Evolutionary conservation across 371 early-diverging fungal genomes (phyloP).

Genomic region (Apophysomyces elegans): DNA sequence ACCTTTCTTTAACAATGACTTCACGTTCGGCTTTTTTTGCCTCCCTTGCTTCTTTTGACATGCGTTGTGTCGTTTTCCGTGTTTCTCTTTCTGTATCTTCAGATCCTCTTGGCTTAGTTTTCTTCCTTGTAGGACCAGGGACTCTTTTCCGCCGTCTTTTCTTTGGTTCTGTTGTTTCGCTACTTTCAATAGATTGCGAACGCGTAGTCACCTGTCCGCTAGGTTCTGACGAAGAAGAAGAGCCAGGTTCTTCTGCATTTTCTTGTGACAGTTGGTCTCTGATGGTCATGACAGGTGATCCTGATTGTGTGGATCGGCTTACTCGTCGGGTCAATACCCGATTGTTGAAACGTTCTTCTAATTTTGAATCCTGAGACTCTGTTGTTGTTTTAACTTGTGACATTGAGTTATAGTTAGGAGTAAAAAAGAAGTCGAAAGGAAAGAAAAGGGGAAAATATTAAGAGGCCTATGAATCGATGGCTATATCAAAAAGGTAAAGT

Average conservation of each 20-base stretch:
- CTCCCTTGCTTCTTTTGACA: slow-evolving; percentile 12
- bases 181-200: slow-evolving; percentile 19
- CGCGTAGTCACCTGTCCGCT: slow-evolving; percentile 21
- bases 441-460: not conserved
- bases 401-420: not conserved
- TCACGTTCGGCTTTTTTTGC: slow-evolving; percentile 16
- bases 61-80: slow-evolving; percentile 17
- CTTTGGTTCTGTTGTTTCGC: slow-evolving; percentile 17
- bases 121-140: slow-evolving; percentile 13
- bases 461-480: not conserved
- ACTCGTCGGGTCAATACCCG: slow-evolving; percentile 26
- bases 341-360: slow-evolving; percentile 10
- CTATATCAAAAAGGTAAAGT: not conserved
- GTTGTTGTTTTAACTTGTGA: slow-evolving; percentile 9
- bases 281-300: slow-evolving; percentile 9
- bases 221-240: slow-evolving; percentile 7
- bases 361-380: slow-evolving; percentile 1
- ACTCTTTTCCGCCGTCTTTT: slow-evolving; percentile 10
- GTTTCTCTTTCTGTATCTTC: slow-evolving; percentile 14
- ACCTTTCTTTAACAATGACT: slow-evolving; percentile 15
- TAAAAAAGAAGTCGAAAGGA: no score
- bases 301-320: slow-evolving; percentile 22
- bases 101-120: not conserved
- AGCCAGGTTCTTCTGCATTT: not conserved
- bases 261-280: slow-evolving; percentile 10